Base-by-base conservation (phyloP, 768 basidiomycete species). In the Phlegmacium glaucopus region DNA sequence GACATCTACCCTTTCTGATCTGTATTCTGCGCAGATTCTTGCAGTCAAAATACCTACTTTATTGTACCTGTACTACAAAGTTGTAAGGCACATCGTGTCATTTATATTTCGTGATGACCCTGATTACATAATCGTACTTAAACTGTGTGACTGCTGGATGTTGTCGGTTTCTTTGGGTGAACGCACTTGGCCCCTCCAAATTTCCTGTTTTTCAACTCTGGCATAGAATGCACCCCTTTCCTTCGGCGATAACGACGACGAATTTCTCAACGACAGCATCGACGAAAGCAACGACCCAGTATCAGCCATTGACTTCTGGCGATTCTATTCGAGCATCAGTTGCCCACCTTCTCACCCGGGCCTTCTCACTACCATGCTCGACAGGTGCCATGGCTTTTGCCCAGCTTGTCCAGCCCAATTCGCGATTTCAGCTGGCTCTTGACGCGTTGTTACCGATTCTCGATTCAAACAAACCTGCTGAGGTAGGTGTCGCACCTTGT, bases 351-450 rank as follows among this genome's bases (percentile, higher is more conserved):
- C 73, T 90, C 52, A 70, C 78, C 27, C 75, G 74, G 62, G 85
- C 85, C 8, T 80, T 79, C 65, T 72, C 79, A 50, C 68, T 87
- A 48, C 85, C 88, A 35, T 90, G 88, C 67, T 87, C 85, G 45
- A 82, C 84, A 12, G 87, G 83, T 6, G 83, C 85, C 36, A 79
- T 84, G 58, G 83, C 86, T 1, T 90, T 88, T 64, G 69, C 74
- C 29, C 84, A 87, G 64, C 78, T 88, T 48, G 85, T 90, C 16
- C 85, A 85, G 62, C 82, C 83, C 16, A 81, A 78, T 42, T 77
- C 84, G 67, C 80, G 87, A 53, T 90, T 90, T 67, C 87, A 89
- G 74, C 78, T 90, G 66, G 87, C 87, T 60, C 78, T 90, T 56
- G 87, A 90, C 71, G 84, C 82, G 71, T 69, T 90, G 61, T 71